Conservation (phyloP, 495 filamentous ascomycete species). For the Aspergillus nanangensis region DNA sequence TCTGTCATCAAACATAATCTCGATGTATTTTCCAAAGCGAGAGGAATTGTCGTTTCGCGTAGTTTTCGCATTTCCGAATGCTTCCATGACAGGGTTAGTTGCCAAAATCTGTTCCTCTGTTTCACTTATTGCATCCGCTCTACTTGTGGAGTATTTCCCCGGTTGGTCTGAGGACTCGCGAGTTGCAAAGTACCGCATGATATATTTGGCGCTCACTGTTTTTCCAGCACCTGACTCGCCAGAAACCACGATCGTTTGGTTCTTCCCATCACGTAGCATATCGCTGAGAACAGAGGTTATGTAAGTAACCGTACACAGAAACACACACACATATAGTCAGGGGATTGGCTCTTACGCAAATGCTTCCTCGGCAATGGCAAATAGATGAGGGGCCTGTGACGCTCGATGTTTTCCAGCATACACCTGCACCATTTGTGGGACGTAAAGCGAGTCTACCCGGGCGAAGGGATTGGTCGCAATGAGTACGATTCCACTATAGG, state of each 20-base stretch:
- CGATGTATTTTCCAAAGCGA: conserved; percentile 98
- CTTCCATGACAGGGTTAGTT: conserved; percentile 99
- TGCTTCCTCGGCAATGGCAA: conserved; percentile 97
- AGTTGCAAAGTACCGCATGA: conserved; percentile 99
- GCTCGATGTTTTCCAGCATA: conserved; percentile 97
- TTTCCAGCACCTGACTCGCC: conserved; percentile 98
- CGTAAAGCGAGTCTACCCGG: conserved; percentile 95
- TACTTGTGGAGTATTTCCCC: conserved; percentile 69
- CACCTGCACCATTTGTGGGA: conserved; percentile 98
- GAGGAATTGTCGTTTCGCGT: conserved; percentile 99
- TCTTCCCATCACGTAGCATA: conserved; percentile 92
- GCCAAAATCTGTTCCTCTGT: conserved; percentile 98
- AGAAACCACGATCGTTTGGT: conserved; percentile 98
- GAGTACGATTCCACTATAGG: conserved; percentile 96
- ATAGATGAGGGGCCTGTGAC: conserved; percentile 95
- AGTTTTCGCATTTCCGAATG: conserved; percentile 98
- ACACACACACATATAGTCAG: no score
- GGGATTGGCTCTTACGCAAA: conserved; percentile 98
- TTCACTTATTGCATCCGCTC: conserved; percentile 88
- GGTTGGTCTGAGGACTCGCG: conserved; percentile 90
- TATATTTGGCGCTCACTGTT: conserved; percentile 99
- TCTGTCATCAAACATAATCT: conserved; percentile 96
- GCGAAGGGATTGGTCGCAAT: conserved; percentile 99
- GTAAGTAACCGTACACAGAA: no score
- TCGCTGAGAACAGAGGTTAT: no score